A percentile compares a stretch with the other conserved stretches of the same genome.
Conservation (phyloP, 2,329 filamentous ascomycete species). For the Microthyrium microscopicum region DNA sequence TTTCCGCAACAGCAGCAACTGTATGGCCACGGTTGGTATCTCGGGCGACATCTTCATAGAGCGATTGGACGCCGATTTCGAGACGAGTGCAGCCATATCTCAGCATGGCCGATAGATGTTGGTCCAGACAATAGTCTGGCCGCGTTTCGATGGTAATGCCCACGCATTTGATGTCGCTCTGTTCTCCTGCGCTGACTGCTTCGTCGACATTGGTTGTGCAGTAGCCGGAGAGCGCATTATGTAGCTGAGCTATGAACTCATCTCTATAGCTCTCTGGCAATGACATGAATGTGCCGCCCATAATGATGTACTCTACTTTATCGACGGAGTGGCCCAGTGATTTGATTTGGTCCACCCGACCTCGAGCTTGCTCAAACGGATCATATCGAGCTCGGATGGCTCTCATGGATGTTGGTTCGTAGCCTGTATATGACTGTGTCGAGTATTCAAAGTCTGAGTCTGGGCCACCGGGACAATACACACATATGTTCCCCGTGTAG, state of each 20-base stretch:
- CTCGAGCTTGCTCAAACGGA: constrained; percentile 91
- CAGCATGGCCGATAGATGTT: constrained; percentile 90
- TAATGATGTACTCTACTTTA: constrained; percentile 99
- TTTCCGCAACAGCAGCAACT: constrained; percentile 86
- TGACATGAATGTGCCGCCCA: constrained; percentile 99
- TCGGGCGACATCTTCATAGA: constrained; percentile 96
- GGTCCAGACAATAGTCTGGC: constrained; percentile 89
- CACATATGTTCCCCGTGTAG: constrained; percentile 97
- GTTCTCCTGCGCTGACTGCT: constrained; percentile 81
- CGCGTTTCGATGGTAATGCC: constrained; percentile 97
- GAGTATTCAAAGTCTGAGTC: constrained; percentile 99
- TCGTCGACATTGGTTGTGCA: constrained; percentile 90
- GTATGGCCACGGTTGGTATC: constrained; percentile 97
- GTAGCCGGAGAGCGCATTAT: constrained; percentile 93
- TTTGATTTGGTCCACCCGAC: constrained; percentile 91
- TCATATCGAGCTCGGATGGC: constrained; percentile 95
- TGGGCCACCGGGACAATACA: constrained; percentile 93
- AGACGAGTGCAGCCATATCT: constrained; percentile 93
- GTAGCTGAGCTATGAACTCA: constrained; percentile 84
- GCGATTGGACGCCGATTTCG: constrained; percentile 86
- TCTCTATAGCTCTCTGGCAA: constrained; percentile 77
- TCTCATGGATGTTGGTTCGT: constrained; percentile 96
- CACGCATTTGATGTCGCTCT: constrained; percentile 95
- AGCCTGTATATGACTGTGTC: constrained; percentile 96
- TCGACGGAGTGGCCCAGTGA: constrained; percentile 91